A percentile compares a stretch with the other conserved stretches of the same genome.
These are phyloP conservation scores for Botrytis cinerea DNA, from an alignment of 2,329 filamentous ascomycete species.

Conservation along the genomic window DNA sequence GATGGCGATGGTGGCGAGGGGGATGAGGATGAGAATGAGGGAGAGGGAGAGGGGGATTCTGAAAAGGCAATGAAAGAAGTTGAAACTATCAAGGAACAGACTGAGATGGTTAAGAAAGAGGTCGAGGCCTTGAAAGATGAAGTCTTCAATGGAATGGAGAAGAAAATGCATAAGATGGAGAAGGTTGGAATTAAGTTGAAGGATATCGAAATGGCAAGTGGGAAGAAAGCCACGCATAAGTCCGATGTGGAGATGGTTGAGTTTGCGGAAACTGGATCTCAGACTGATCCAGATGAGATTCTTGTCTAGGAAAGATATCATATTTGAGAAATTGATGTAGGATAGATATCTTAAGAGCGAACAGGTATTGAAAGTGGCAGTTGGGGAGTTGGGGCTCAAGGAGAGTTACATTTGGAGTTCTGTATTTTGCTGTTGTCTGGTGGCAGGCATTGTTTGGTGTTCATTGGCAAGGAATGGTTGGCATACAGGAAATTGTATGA, in stretches of 20 bases:
- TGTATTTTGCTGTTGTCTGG: background rate
- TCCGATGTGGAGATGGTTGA: background rate
- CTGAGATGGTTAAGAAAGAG: background rate
- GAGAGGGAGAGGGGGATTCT: background rate
- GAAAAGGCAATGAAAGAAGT: background rate
- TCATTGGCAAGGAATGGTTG: background rate
- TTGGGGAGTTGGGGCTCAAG: background rate
- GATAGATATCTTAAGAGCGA: background rate
- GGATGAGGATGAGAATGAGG: background rate
- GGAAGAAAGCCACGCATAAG: conserved; percentile 4
- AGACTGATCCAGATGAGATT: background rate
- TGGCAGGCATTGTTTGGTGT: background rate
- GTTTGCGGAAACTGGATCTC: conserved; percentile 10
- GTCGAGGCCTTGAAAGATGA: background rate
- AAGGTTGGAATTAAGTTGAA: conserved; percentile 4
- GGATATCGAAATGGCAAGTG: conserved; percentile 4
- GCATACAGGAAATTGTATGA: background rate
- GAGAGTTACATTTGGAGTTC: background rate
- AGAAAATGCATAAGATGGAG: conserved; percentile 4
- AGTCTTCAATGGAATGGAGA: background rate
- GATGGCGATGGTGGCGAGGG: conserved; percentile 12
- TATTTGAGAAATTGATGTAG: background rate
- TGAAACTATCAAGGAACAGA: background rate
- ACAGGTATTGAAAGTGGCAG: background rate
- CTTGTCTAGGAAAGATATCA: background rate